Base-by-base conservation (phyloP, 2,329 filamentous ascomycete species). In the Stagonosporopsis cucurbitacearum region DNA sequence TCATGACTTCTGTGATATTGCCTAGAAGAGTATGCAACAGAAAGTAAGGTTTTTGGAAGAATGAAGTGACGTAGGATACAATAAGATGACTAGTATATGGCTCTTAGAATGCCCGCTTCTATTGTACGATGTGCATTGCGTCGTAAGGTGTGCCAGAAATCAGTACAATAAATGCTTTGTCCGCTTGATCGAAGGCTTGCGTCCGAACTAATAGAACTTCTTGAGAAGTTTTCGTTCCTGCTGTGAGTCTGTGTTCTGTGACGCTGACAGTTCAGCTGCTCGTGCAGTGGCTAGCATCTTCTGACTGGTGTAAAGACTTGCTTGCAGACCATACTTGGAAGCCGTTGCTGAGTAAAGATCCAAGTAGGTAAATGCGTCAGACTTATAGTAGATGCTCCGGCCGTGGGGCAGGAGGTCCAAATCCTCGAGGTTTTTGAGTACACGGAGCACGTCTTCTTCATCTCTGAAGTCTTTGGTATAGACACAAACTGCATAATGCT, bases 391-490 rank as follows among this genome's bases (percentile, higher is more conserved):
- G 45, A 95, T 86, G 1, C 80, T 77, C 41, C 77, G 78, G 4
- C 78, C 46, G 22, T 62, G 58, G 6, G 69, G 64, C 15, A 88
- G 79, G 33, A 95, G 76, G 7, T 82, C 86, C 7, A 58, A 13
- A 6, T 39, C 79, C 46, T 82, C 81, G 58, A 96, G 74, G 61
- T 79, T 82, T 54, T 79, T 69, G 35, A 94, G 77, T 4, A 96
- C 89, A 39, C 89, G 82, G 25, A 80, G 81, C 6, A 96, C 83
- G 69, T 96, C 91, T 4, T 81, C 77, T 47, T 77, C 80, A 68
- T 96, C 86, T 25, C 78, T 78, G 69, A 92, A 95, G 71, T 96
- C 86, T 37, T 80, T 78, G 5, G 91, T 96, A 73, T 96, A 96
- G 7, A 96, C 79, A 62, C 89, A 93, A 23, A 63, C 54, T 63